Conservation (phyloP, 257 asterid genomes). For the Salvia miltiorrhiza region DNA sequence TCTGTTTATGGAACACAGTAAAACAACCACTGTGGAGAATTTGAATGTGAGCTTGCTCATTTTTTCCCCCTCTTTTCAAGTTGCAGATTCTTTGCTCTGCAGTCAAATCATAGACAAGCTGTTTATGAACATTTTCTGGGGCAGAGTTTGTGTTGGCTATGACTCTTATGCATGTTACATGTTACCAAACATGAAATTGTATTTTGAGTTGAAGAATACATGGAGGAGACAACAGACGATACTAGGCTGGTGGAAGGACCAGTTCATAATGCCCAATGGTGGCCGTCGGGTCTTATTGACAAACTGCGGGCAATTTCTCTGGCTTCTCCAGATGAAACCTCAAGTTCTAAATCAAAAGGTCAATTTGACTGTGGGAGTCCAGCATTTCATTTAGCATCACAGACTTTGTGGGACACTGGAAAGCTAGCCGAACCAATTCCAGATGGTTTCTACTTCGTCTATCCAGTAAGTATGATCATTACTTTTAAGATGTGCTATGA, state of each 20-base stretch:
- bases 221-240: slow-evolving; percentile 64
- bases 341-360: slow-evolving; percentile 39
- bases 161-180: slow-evolving; percentile 36
- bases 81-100: slow-evolving; percentile 22
- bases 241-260: slow-evolving; percentile 40
- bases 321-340: slow-evolving; percentile 46
- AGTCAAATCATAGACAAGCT: slow-evolving; percentile 32
- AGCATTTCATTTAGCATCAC: slow-evolving; percentile 60
- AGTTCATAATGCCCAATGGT: slow-evolving; percentile 56
- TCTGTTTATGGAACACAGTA: not conserved
- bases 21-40: not conserved
- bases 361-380: slow-evolving; percentile 44
- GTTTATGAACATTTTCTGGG: slow-evolving; percentile 34
- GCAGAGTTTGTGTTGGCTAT: slow-evolving; percentile 32
- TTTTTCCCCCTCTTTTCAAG: slow-evolving; percentile 6
- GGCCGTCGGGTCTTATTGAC: slow-evolving; percentile 57
- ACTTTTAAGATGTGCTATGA: not conserved
- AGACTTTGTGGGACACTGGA: slow-evolving; percentile 86
- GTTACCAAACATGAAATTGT: slow-evolving; percentile 46
- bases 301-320: slow-evolving; percentile 57
- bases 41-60: not conserved
- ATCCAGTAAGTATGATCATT: slow-evolving; percentile 53
- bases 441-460: slow-evolving; percentile 85
- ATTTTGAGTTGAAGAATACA: slow-evolving; percentile 45
- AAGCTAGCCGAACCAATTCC: slow-evolving; percentile 74